A percentile compares a stretch with the other conserved stretches of the same genome.
Evolutionary conservation across 805 yeast species (phyloP).

Genomic region (Candida yuanshanica): DNA sequence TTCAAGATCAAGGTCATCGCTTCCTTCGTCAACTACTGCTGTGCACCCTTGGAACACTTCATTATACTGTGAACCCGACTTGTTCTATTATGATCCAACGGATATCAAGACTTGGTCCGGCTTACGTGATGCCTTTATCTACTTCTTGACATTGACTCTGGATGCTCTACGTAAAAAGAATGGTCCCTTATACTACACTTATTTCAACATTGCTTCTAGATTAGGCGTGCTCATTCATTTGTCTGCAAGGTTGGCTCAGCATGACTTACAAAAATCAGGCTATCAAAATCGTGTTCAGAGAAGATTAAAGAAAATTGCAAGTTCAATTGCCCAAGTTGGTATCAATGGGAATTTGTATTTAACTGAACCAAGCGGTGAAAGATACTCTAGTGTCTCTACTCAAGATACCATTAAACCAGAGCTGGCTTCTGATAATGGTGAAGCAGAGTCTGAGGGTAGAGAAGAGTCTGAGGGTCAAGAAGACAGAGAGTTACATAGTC

Average conservation of each 20-base stretch:
- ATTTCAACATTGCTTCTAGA: slow-evolving; percentile 48
- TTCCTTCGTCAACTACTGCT: slow-evolving; percentile 12
- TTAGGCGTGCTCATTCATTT: slow-evolving; percentile 47
- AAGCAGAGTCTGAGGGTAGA: slow-evolving; percentile 1
- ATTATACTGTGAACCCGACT: slow-evolving; percentile 28
- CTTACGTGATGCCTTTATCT: slow-evolving; percentile 41
- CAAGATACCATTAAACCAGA: slow-evolving; percentile 18
- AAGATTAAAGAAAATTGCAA: slow-evolving; percentile 45
- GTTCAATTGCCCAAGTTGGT: slow-evolving; percentile 55
- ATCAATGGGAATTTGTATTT: slow-evolving; percentile 62
- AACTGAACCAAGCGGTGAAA: slow-evolving; percentile 13
- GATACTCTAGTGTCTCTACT: slow-evolving; percentile 16
- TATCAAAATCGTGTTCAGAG: slow-evolving; percentile 42
- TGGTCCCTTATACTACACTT: slow-evolving; percentile 46
- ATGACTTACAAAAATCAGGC: slow-evolving; percentile 42
- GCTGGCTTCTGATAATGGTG: slow-evolving; percentile 3
- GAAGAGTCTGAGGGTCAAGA: slow-evolving; percentile 4
- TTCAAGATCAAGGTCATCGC: slow-evolving; percentile 13
- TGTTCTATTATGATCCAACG: slow-evolving; percentile 53
- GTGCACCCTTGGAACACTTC: slow-evolving; percentile 24
- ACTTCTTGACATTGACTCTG: slow-evolving; percentile 41
- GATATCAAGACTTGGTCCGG: slow-evolving; percentile 61
- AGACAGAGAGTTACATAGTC: slow-evolving; percentile 4
- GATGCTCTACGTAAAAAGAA: slow-evolving; percentile 47
- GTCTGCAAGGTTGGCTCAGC: slow-evolving; percentile 47